Conservation (phyloP, 2,329 filamentous ascomycete species). For the Talaromyces amestolkiae region DNA sequence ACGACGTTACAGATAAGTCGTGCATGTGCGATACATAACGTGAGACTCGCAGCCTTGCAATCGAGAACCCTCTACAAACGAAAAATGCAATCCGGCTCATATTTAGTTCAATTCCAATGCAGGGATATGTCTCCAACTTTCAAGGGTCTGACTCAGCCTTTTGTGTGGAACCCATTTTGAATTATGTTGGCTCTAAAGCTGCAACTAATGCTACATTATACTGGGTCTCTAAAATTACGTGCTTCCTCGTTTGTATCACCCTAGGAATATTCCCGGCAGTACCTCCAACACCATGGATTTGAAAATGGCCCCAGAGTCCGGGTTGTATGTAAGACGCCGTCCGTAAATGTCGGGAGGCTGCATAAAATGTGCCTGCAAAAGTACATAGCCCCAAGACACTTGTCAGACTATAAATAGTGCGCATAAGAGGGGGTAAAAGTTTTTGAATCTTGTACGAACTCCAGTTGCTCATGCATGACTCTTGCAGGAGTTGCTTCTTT, state of each 20-base stretch:
- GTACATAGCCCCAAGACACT: background rate
- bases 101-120: background rate
- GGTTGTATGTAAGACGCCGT: background rate
- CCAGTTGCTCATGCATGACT: background rate
- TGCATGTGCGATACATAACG: background rate
- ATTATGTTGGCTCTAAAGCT: background rate
- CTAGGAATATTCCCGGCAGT: background rate
- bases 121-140: background rate
- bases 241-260: background rate
- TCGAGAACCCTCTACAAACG: background rate
- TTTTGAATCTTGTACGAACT: background rate
- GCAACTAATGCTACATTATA: background rate
- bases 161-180: background rate
- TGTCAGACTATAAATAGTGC: background rate
- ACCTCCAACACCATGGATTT: background rate
- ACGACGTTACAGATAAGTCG: background rate
- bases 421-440: background rate
- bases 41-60: conserved; percentile 8
- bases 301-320: background rate
- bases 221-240: background rate
- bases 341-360: background rate
- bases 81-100: background rate
- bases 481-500: background rate
- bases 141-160: background rate
- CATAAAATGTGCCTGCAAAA: background rate